phyloP scores from a whole-genome alignment of 805 yeast species.

The Blastobotrys peoriensis region DNA sequence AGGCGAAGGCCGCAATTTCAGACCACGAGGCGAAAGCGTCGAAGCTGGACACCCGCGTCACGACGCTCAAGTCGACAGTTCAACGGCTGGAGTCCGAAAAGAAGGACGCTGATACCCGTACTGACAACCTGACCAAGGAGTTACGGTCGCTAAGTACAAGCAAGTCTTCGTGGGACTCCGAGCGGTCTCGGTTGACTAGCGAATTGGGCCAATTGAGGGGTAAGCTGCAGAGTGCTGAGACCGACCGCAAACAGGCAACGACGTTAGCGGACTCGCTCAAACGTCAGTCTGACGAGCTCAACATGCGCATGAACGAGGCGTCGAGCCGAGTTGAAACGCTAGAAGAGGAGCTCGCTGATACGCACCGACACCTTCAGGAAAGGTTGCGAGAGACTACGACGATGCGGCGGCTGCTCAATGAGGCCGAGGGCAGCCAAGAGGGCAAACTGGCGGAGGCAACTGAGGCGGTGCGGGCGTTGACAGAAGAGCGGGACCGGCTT shows the following conservation, averaged over 20 bases:
- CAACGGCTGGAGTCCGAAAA: conserved; percentile 17
- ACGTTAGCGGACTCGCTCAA: conserved; percentile 18
- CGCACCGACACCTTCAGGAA: conserved; percentile 67
- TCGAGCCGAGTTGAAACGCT: conserved; percentile 54
- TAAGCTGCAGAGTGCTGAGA: conserved; percentile 8
- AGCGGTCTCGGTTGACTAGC: conserved; percentile 13
- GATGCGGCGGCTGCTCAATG: conserved; percentile 61
- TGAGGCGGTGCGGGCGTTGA: conserved; percentile 42
- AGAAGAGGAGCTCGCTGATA: conserved; percentile 78
- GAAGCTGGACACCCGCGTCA: conserved; percentile 27
- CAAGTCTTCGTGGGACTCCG: conserved; percentile 15
- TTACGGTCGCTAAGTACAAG: conserved; percentile 5
- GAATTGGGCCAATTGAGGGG: conserved; percentile 14
- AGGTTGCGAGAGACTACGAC: conserved; percentile 72
- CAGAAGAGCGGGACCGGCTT: conserved; percentile 56
- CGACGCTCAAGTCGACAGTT: conserved; percentile 13
- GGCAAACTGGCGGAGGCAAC: conserved; percentile 49
- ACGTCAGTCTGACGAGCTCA: conserved; percentile 29
- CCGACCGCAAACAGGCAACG: conserved; percentile 8
- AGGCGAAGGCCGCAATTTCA: conserved; percentile 31
- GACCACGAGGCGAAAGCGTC: conserved; percentile 33
- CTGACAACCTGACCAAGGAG: conserved; percentile 12
- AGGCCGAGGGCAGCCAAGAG: conserved; percentile 56
- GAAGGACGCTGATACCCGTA: conserved; percentile 5
- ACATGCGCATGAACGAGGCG: conserved; percentile 61